These are phyloP conservation scores for Sporisorium iseilematis-ciliati DNA, from an alignment of 1,284 basidiomycete species.

Conservation along the genomic window DNA sequence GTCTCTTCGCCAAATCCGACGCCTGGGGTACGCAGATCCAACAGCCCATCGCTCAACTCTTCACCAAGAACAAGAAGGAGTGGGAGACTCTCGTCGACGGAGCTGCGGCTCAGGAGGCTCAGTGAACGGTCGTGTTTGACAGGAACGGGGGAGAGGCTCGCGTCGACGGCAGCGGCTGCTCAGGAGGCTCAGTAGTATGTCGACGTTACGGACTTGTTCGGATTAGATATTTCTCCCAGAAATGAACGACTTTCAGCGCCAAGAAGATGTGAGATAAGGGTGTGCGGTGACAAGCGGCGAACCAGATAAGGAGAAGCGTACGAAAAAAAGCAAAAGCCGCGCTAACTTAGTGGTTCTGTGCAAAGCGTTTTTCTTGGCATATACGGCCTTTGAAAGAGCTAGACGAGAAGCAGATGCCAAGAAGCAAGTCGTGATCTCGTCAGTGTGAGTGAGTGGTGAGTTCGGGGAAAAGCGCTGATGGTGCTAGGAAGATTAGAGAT, in stretches of 20 bases:
- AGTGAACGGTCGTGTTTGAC: too few species aligned
- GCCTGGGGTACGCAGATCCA: conserved; percentile 16
- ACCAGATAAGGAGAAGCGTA: conserved; percentile 7
- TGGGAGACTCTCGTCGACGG: conserved; percentile 31
- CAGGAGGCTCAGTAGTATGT: not conserved
- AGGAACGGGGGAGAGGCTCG: conserved; percentile 13
- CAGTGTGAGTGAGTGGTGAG: too few species aligned
- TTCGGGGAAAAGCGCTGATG: too few species aligned
- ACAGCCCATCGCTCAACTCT: conserved; percentile 24
- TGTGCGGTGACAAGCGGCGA: conserved; percentile 6
- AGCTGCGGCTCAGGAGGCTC: conserved; percentile 2
- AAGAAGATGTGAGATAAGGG: not conserved
- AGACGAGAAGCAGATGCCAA: not conserved
- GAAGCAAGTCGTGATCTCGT: too few species aligned
- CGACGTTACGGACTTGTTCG: not conserved
- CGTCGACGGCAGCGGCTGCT: conserved; percentile 16
- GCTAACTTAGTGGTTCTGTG: not conserved
- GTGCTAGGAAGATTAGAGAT: not conserved
- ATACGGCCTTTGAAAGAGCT: not conserved
- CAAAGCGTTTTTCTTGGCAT: conserved; percentile 1
- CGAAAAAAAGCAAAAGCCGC: not conserved
- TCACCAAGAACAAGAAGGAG: conserved; percentile 22
- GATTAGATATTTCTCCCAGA: not conserved
- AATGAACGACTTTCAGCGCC: too few species aligned
- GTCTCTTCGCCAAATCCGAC: conserved; percentile 26